Base-by-base conservation (phyloP, 805 yeast species). In the Millerozyma miso region DNA sequence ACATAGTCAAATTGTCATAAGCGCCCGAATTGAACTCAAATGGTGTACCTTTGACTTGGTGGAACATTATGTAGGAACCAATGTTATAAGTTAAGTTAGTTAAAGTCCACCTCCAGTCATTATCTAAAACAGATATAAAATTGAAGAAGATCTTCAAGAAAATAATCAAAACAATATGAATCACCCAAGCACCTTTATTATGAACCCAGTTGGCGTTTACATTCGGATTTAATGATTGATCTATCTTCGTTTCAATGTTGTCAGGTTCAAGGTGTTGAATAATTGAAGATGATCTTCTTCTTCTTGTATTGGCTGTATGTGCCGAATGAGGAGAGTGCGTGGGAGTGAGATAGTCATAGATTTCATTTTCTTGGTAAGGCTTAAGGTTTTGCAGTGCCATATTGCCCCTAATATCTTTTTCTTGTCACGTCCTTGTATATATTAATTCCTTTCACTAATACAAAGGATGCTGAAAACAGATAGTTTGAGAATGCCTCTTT, bases 21-120 rank as follows among this genome's bases (percentile, higher is more conserved):
- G 97, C 98, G 35, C 99, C 99, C 33, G 86, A 83, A 59, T 90
- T 93, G 70, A 91, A 90, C 55, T 93, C 99, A 60, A 91, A 93
- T 0, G 99, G 99, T 2, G 96, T 89, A 32, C 99, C 99, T 57
- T 91, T 93, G 36, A 93, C 88, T 61, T 70, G 84, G 63, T 91
- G 99, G 62, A 91, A 93, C 98, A 91, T 93, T 48, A 91, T 80
- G 62, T 89, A 93, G 0, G 95, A 83, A 3, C 97, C 98, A 50
- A 86, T 79, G 42, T 86, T 91, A 62, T 91, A 91, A 4, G 96
- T 83, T 39, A 85, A 77, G 59, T 91, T 93, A 4, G 98, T 91
- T 51, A 93, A 65, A 2, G 98, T 88, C 99, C 99, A 91, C 46
- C 86, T 78, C 75, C 89, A 77, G 61, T 90, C 95, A 44, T 79